Evolutionary conservation across 306 rosid genomes (phyloP).

Genomic region (Prunus mume): DNA sequence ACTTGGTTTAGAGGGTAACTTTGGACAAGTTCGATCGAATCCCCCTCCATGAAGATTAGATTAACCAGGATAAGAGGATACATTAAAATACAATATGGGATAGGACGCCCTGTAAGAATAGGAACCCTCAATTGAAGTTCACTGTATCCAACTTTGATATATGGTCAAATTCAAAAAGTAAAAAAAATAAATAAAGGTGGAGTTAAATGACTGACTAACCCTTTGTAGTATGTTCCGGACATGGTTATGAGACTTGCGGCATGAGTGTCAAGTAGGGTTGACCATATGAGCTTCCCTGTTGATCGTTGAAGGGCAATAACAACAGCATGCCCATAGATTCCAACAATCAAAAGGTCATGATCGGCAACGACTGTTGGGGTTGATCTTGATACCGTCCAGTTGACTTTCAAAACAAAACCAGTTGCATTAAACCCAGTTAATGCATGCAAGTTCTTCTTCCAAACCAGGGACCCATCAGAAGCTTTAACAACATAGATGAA

Average conservation of each 20-base stretch:
- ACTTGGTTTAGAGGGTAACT: too few relatives aligned
- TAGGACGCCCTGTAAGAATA: too few relatives aligned
- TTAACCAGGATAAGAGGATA: fast-evolving
- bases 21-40: too few relatives aligned
- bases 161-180: too few relatives aligned
- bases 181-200: too few relatives aligned
- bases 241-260: slow-evolving; percentile 38
- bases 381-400: slow-evolving; percentile 39
- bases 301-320: slow-evolving; percentile 44
- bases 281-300: slow-evolving; percentile 50
- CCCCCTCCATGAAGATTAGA: too few relatives aligned
- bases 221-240: slow-evolving; percentile 59
- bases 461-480: slow-evolving; percentile 29
- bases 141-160: too few relatives aligned
- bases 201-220: slow-evolving; percentile 32
- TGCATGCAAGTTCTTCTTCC: slow-evolving; percentile 22
- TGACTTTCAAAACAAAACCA: slow-evolving; percentile 17
- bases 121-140: too few relatives aligned
- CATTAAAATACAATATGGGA: too few relatives aligned
- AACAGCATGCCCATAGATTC: slow-evolving; percentile 55
- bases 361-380: slow-evolving; percentile 44
- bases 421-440: slow-evolving; percentile 37
- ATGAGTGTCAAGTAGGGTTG: slow-evolving; percentile 33
- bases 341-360: slow-evolving; percentile 28
- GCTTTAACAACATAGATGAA: slow-evolving; percentile 34